These are phyloP conservation scores for Lasiosphaeriaceae sp. DNA, from an alignment of 495 filamentous ascomycete genomes.

Conservation along the genomic window DNA sequence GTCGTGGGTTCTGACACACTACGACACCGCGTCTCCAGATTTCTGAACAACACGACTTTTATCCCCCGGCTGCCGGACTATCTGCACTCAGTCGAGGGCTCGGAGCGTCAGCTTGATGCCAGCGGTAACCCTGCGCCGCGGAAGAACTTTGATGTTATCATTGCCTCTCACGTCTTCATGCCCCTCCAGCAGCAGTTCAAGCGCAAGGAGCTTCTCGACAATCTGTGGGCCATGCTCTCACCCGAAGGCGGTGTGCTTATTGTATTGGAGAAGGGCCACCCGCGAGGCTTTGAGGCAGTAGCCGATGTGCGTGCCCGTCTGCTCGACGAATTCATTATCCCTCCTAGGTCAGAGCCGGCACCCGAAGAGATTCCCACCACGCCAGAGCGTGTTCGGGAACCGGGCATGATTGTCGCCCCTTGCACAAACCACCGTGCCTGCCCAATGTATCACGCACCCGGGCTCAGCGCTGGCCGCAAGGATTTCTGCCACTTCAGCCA, in stretches of 20 bases:
- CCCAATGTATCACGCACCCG: constrained; percentile 76
- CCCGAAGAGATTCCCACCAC: constrained; percentile 30
- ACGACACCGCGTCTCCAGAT: constrained; percentile 66
- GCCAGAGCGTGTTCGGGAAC: constrained; percentile 44
- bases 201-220: constrained; percentile 73
- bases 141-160: constrained; percentile 84
- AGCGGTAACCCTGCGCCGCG: constrained; percentile 44
- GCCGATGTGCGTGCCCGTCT: constrained; percentile 76
- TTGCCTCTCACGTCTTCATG: constrained; percentile 80
- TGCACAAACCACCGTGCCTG: constrained; percentile 89
- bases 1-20: constrained; percentile 51
- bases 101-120: constrained; percentile 40
- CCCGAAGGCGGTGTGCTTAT: constrained; percentile 84
- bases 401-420: constrained; percentile 90
- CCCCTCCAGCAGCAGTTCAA: constrained; percentile 64
- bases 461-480: constrained; percentile 64
- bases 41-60: constrained; percentile 88
- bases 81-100: constrained; percentile 51
- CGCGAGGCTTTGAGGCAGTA: constrained; percentile 87
- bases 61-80: constrained; percentile 91
- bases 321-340: constrained; percentile 69
- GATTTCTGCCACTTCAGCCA: constrained; percentile 92
- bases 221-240: constrained; percentile 81
- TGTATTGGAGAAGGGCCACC: constrained; percentile 85
- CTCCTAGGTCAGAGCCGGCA: constrained; percentile 49